phyloP scores from a whole-genome alignment of 768 basidiomycete species.

The Clitopilus passeckerianus region DNA sequence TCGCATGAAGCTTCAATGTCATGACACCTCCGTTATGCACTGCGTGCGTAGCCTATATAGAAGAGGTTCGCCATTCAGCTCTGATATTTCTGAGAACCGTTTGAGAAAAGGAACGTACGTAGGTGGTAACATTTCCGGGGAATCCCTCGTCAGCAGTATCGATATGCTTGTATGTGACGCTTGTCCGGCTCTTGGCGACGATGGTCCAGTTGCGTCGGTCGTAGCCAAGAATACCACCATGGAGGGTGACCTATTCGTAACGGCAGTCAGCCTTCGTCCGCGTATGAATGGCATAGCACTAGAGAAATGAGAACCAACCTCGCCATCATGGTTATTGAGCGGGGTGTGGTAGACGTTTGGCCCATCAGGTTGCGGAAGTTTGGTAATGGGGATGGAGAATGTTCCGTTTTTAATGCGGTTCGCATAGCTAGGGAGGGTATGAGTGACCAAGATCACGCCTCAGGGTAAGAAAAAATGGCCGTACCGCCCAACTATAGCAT shows the following conservation, averaged over 20 bases:
- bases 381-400: conserved; percentile 49
- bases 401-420: conserved; percentile 49
- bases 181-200: conserved; percentile 32
- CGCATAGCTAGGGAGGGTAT: conserved; percentile 32
- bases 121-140: conserved; percentile 41
- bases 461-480: conserved; percentile 1
- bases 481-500: conserved; percentile 30
- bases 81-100: neutral
- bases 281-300: no score
- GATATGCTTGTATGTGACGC: conserved; percentile 48
- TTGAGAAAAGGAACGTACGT: conserved; percentile 19
- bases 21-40: conserved; percentile 39
- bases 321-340: conserved; percentile 40
- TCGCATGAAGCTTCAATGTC: conserved; percentile 37
- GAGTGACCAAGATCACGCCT: neutral
- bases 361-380: conserved; percentile 33
- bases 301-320: conserved; percentile 18
- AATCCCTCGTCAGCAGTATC: conserved; percentile 53
- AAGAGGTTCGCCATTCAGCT: neutral
- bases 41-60: conserved; percentile 37
- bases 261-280: neutral
- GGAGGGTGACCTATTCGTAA: conserved; percentile 39
- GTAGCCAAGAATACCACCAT: conserved; percentile 54
- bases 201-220: conserved; percentile 55
- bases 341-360: conserved; percentile 46